These are phyloP conservation scores for Hippophae tibetana DNA, from an alignment of 306 rosid genomes.

Conservation along the genomic window DNA sequence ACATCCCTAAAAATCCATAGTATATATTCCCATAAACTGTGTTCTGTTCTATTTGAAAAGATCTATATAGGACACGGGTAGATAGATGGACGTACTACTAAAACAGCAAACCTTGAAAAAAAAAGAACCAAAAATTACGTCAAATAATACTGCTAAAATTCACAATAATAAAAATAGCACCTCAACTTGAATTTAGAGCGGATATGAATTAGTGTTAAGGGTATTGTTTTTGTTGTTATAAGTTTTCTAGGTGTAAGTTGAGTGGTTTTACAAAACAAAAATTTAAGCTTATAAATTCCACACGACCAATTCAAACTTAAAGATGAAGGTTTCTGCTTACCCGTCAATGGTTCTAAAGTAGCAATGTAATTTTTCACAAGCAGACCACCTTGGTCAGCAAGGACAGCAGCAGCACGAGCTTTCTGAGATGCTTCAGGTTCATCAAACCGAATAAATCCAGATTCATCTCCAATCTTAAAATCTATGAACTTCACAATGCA, in stretches of 20 bases:
- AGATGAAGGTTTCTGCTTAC: slow-evolving; percentile 26
- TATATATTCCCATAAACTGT: neutral
- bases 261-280: too few relatives aligned
- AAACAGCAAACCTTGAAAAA: too few relatives aligned
- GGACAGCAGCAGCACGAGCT: slow-evolving; percentile 82
- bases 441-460: slow-evolving; percentile 74
- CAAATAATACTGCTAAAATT: too few relatives aligned
- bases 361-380: slow-evolving; percentile 66
- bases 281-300: neutral
- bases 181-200: too few relatives aligned
- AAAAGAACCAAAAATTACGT: too few relatives aligned
- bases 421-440: slow-evolving; percentile 77
- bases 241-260: too few relatives aligned
- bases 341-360: slow-evolving; percentile 65
- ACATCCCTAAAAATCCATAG: neutral
- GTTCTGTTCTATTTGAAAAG: too few relatives aligned
- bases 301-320: neutral
- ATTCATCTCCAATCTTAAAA: slow-evolving; percentile 76
- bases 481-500: slow-evolving; percentile 49
- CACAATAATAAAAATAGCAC: too few relatives aligned
- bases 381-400: slow-evolving; percentile 63
- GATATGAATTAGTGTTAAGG: too few relatives aligned
- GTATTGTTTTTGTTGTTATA: too few relatives aligned
- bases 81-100: too few relatives aligned
- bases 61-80: too few relatives aligned